phyloP scores from a whole-genome alignment of 345 rosid genomes.

The Citrus maxima region DNA sequence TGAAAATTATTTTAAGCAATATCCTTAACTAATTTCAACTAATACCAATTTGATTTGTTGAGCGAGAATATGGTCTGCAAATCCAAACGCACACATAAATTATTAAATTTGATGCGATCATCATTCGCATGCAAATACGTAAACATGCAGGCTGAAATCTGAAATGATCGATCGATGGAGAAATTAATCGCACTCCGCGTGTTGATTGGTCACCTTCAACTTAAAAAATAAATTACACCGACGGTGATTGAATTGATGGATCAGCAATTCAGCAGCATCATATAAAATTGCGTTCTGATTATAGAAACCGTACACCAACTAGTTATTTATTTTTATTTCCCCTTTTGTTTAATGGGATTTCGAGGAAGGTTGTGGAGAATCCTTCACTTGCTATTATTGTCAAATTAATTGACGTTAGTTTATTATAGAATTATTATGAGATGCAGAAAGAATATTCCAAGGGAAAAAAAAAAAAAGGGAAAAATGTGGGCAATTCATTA shows the following conservation, averaged over 20 bases:
- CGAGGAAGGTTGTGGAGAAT: not conserved
- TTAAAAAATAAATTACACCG: not conserved
- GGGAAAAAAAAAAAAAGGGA: not conserved
- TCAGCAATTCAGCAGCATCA: not conserved
- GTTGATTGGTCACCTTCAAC: not conserved
- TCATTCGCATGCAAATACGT: not conserved
- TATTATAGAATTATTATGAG: not conserved
- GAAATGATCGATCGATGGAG: not conserved
- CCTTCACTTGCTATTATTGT: not conserved
- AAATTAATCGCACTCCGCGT: not conserved
- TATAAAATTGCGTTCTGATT: not conserved
- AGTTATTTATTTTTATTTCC: not conserved
- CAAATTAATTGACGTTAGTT: too few species aligned
- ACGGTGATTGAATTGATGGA: not conserved
- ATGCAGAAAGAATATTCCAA: not conserved
- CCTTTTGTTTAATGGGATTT: not conserved
- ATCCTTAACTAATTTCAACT: not conserved
- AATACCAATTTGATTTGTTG: not conserved
- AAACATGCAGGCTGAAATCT: not conserved
- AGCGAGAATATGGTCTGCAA: not conserved
- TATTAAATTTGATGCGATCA: not conserved
- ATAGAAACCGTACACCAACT: not conserved
- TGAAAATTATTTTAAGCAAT: not conserved
- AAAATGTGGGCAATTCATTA: too few species aligned
- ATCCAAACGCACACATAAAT: not conserved